Evolutionary conservation across 176 grass and related monocot genomes (phyloP), one percentile per base, ranked within the genome.

Genomic region (Oryza longistaminata): DNA sequence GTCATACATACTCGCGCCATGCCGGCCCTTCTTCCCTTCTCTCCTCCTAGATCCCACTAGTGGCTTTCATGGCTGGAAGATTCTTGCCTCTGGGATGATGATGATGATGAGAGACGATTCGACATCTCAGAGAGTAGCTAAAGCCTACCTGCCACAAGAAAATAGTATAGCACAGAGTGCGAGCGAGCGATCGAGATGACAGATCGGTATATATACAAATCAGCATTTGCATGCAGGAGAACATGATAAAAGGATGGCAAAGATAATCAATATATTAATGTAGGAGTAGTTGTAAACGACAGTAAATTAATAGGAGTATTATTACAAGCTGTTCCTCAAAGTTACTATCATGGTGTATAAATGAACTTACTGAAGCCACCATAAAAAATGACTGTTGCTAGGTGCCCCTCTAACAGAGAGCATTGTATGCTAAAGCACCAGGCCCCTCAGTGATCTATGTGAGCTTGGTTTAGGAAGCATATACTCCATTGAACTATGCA

Each of bases 21-120:
- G 58, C 58, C 58, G 58, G 53, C 19, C 73, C 66, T 73, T 46
- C 79, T 67, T 48, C 48, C 9, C 48, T 71, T 11, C 70, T 29
- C 62, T 29, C 35, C 29, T 86, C 16, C 62, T 46, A 24, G 58
- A 24, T 81, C 50, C 61, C 45, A 84, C 46, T 81, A 87, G 77
- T 87, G 77, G 64, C 76, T 81, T 81, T 69, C 85, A 87, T 87
- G 85, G 77, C 85, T 81, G 85, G 78, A 87, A 81, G 79, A 87
- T 79, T 86, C 84, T 78, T 33, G 58, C 40, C 58, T 45, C 52
- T 78, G 46, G 69, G 65, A 85, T 71, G 75, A 85, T 70, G 77
- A 52, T 45, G 70, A 81, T 62, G 58, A 62, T 62, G 58, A 62
- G 58, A 24, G 58, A 24, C 58, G 67, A 78, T 52, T 85, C 73